These are phyloP conservation scores for Ailanthus altissimus DNA, from an alignment of 345 rosid species.

Conservation along the genomic window DNA sequence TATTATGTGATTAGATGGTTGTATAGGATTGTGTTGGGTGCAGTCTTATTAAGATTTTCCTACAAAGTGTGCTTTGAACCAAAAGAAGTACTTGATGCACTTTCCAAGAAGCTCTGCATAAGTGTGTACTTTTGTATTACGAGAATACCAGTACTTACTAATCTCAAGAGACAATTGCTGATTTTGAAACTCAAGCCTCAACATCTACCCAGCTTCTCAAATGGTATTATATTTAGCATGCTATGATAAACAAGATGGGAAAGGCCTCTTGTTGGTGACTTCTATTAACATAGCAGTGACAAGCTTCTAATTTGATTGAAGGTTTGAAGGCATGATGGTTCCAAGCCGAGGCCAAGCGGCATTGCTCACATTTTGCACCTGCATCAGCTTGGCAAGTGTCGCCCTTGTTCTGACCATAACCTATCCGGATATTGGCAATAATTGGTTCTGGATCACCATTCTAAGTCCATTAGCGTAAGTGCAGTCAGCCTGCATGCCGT, in stretches of 20 bases:
- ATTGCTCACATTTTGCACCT: slow-evolving; percentile 86
- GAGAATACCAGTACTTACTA: not conserved
- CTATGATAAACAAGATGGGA: not conserved
- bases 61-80: not conserved
- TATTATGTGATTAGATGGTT: too few species aligned
- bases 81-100: not conserved
- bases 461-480: slow-evolving; percentile 94
- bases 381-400: slow-evolving; percentile 93
- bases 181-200: not conserved
- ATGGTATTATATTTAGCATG: not conserved
- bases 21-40: too few species aligned
- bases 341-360: slow-evolving; percentile 97
- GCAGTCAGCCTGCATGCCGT: not conserved
- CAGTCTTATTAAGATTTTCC: not conserved
- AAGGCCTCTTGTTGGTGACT: not conserved
- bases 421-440: slow-evolving; percentile 79
- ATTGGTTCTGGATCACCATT: slow-evolving; percentile 80
- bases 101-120: not conserved
- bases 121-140: not conserved
- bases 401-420: slow-evolving; percentile 92
- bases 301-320: slow-evolving; percentile 19
- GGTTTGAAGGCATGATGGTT: slow-evolving; percentile 88
- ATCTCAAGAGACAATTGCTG: not conserved
- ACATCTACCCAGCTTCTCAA: not conserved
- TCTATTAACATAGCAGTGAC: not conserved